Evolutionary conservation across 73 alveolate genomes (phyloP), one percentile per base, ranked within the genome.

Genomic region (Paramecium bursaria): DNA sequence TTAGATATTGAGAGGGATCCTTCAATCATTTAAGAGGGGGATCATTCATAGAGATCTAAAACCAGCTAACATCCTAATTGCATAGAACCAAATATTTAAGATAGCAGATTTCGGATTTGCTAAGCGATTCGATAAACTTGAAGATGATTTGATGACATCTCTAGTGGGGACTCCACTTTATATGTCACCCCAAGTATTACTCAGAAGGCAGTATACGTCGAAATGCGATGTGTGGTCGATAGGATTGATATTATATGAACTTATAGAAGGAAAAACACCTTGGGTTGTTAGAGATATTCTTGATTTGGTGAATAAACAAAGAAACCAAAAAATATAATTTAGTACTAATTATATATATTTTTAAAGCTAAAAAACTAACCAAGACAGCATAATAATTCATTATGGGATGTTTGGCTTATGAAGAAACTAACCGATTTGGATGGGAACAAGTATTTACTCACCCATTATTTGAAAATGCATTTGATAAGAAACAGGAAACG

Each of bases 31-130:
- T 19, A 79, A 79, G 67, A 86, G 73, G 31, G 94, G 90, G 26
- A 53, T 85, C 35, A 86, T 90, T 31, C 90, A 60, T 48, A 19
- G 95, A 25, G 95, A 90, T 76, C 50, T 90, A 3, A 90, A 90
- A 46, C 95, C 95, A 44, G 95, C 92, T 5, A 90, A 90, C 26
- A 57, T 90, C 11, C 75, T 90, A 25, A 75, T 88, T 13, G 89
- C 88, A 35, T 25, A 60, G 21, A 85, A 87, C 21, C 76, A 75
- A n/a, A 55, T 74, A 15, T 73, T 85, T 22, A 85, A 85, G 25
- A 73, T 85, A 23, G 86, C 91, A 1, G 91, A 85, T 73, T 85
- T 85, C 25, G 91, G 91, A n/a, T 80, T 86, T 76, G 87, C 92
- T 26, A 61, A 73, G 26, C 33, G 75, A 48, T 61, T 79, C 49